Evolutionary conservation across 805 yeast species (phyloP).

Genomic region (Sugiyamaella chiloensis): DNA sequence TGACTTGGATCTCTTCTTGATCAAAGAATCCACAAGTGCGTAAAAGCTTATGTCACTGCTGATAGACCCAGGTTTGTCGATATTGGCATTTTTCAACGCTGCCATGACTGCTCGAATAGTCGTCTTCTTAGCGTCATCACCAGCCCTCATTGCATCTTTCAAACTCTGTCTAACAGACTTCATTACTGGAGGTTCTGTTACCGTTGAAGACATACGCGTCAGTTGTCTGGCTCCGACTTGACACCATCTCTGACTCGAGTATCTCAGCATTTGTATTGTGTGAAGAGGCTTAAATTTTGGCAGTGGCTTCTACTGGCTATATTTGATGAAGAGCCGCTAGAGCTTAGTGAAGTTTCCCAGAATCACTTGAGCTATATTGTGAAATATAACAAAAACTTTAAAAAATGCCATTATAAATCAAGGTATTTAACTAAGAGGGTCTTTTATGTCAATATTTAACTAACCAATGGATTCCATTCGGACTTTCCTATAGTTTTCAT

Average conservation of each 20-base stretch:
- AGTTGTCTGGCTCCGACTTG: not conserved
- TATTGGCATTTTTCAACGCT: conserved; percentile 34
- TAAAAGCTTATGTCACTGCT: conserved; percentile 30
- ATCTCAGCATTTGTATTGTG: not conserved
- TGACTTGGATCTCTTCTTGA: conserved; percentile 45
- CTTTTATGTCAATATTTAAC: too few species aligned
- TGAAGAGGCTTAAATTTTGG: conserved; percentile 4
- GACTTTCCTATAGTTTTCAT: too few species aligned
- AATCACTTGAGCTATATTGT: too few species aligned
- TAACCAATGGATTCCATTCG: too few species aligned
- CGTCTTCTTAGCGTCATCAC: conserved; percentile 37
- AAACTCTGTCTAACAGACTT: conserved; percentile 41
- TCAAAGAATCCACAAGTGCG: conserved; percentile 42
- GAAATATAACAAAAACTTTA: too few species aligned
- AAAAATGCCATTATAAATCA: too few species aligned
- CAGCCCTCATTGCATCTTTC: conserved; percentile 47
- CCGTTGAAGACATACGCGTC: conserved; percentile 8
- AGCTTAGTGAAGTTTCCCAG: too few species aligned
- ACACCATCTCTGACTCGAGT: not conserved
- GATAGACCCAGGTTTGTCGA: conserved; percentile 31
- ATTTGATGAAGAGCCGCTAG: too few species aligned
- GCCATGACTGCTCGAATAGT: conserved; percentile 34
- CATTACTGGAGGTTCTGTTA: conserved; percentile 36
- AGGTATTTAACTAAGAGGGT: too few species aligned
- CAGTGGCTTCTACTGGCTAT: too few species aligned